Conservation (phyloP, 495 filamentous ascomycete species). For the Penicillium argentinense region DNA sequence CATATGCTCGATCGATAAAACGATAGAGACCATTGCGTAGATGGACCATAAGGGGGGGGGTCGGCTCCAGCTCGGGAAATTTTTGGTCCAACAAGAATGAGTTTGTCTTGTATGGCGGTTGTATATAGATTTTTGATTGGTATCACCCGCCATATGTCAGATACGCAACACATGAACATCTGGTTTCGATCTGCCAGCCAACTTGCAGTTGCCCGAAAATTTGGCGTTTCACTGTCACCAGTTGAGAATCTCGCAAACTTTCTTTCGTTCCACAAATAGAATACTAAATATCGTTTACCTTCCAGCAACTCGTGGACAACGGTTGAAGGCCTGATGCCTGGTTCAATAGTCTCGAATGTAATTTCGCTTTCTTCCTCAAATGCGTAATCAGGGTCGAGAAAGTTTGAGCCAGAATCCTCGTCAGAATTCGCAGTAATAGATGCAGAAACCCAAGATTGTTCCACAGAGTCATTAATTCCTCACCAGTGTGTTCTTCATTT, state of each 20-base stretch:
- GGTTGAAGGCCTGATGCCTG: neutral
- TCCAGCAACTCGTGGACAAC: neutral
- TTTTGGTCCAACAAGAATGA: constrained; percentile 5
- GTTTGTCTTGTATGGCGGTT: neutral
- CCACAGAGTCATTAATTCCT: too few species aligned
- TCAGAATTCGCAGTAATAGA: neutral
- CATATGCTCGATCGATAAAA: neutral
- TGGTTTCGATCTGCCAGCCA: neutral
- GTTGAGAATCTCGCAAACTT: neutral
- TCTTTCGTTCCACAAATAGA: neutral
- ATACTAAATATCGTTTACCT: neutral
- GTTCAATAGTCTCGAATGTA: neutral
- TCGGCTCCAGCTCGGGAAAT: neutral
- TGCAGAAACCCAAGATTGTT: neutral
- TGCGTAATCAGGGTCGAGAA: neutral
- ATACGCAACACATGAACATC: neutral
- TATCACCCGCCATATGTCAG: neutral
- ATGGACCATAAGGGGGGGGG: neutral
- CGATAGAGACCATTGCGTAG: neutral
- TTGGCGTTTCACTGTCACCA: neutral
- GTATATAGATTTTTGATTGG: neutral
- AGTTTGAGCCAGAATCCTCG: neutral
- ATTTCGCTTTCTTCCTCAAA: neutral
- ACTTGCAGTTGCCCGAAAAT: neutral
- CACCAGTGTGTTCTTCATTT: too few species aligned